Evolutionary conservation across 768 basidiomycete species (phyloP), one percentile per base, ranked within the genome.

Genomic region (Xerocomellus dryophilus): DNA sequence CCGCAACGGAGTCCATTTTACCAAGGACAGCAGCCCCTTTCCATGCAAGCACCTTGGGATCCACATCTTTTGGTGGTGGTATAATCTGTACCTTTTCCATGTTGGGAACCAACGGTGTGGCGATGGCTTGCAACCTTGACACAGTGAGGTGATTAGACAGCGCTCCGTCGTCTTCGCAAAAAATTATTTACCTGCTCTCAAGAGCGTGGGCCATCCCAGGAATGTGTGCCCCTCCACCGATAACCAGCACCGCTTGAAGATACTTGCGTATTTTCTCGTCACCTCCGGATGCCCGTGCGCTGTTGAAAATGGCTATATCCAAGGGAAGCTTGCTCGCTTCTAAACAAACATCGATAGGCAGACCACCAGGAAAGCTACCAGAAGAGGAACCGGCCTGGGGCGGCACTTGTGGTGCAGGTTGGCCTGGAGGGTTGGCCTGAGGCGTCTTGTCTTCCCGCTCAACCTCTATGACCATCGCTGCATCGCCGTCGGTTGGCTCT

Each of bases 251-350:
- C 3, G 88, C 90, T 64, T 90, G 86, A 25, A 94, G 79, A 65
- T 95, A 90, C 67, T 93, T 92, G 59, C 88, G 85, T 59, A 92
- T 87, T 71, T 90, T 90, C 27, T 96, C 93, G 59, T 93, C 91
- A 3, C 88, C 86, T 4, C 89, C 90, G 5, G 86, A 88, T 2
- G 90, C 87, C n/a, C 92, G 79, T 9, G 92, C 83, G 61, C 92
- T 90, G 66, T 96, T 94, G 73, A 91, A 91, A 56, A 97, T 90
- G 8, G 93, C 94, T 10, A 95, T 88, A 65, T 97, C 94, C 51
- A 97, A 74, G 2, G 95, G 93, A 38, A 95, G 76, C 68, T 94
- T 95, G 70, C 87, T 86, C 18, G 93, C 88, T 72, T 95, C 93
- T 62, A 83, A 85, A 51, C 79, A 79, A 4, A 95, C 81, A 67